Conservation (phyloP, 768 basidiomycete genomes). For the Clitopilus passeckerianus region DNA sequence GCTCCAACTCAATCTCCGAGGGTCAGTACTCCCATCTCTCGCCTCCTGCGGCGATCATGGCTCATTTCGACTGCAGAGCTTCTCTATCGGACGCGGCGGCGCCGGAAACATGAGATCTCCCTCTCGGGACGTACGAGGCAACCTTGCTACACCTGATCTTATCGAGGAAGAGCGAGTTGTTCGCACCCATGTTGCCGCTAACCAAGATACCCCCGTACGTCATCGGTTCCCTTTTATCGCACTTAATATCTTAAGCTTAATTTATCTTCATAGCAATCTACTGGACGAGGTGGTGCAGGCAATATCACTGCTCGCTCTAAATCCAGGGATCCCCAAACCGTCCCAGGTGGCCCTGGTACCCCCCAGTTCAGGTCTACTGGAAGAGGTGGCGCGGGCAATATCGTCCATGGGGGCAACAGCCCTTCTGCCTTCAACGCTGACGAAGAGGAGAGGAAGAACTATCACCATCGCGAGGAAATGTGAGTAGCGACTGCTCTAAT, state of each 20-base stretch:
- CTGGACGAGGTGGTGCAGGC: conserved; percentile 62
- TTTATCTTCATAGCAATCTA: conserved; percentile 36
- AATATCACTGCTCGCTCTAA: conserved; percentile 56
- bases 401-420: conserved; percentile 6
- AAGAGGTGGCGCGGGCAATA: conserved; percentile 14
- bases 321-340: conserved; percentile 20
- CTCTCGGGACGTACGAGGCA: conserved; percentile 43
- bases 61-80: conserved; percentile 22
- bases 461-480: conserved; percentile 6
- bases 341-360: background rate
- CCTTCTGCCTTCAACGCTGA: conserved; percentile 2
- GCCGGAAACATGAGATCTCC: conserved; percentile 82
- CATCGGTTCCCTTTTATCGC: background rate
- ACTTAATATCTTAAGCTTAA: background rate
- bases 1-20: conserved; percentile 25
- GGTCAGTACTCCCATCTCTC: conserved; percentile 21
- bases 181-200: conserved; percentile 22
- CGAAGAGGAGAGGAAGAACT: conserved; percentile 8
- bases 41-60: background rate
- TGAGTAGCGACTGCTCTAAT: background rate
- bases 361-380: conserved; percentile 10
- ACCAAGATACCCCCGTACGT: conserved; percentile 31
- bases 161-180: conserved; percentile 34
- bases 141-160: conserved; percentile 21
- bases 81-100: conserved; percentile 74